A percentile compares a stretch with the other conserved stretches of the same genome.
Evolutionary conservation across 768 basidiomycete genomes (phyloP).

Genomic region (Suillus ampliporus): DNA sequence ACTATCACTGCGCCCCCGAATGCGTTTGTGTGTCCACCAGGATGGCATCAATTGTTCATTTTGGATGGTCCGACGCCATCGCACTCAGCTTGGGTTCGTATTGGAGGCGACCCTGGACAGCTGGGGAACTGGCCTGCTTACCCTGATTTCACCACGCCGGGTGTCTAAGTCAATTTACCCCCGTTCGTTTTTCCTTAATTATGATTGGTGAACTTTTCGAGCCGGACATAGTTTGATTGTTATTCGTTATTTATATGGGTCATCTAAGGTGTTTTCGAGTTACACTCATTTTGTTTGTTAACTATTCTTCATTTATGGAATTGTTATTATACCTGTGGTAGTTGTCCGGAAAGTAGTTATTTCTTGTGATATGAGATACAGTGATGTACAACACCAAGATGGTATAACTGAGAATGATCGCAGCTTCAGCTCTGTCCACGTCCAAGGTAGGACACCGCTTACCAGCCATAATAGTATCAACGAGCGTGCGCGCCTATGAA

Average conservation of each 20-base stretch:
- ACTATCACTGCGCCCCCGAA: constrained; percentile 82
- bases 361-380: background rate
- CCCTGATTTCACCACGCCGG: constrained; percentile 71
- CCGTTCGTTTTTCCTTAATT: background rate
- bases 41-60: constrained; percentile 79
- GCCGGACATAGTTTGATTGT: background rate
- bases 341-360: background rate
- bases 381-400: constrained; percentile 1
- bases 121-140: constrained; percentile 78
- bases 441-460: background rate
- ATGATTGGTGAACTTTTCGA: background rate
- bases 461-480: background rate
- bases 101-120: constrained; percentile 74
- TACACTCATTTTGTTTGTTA: background rate
- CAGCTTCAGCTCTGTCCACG: background rate
- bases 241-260: background rate
- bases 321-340: background rate
- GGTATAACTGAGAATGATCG: background rate
- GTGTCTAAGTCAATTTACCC: constrained; percentile 50
- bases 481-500: background rate
- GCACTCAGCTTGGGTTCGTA: constrained; percentile 74
- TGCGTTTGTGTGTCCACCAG: constrained; percentile 68
- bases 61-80: constrained; percentile 83
- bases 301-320: background rate
- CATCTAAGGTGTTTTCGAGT: background rate